phyloP scores from a whole-genome alignment of 345 rosid genomes.

The Eutrema japonicum region DNA sequence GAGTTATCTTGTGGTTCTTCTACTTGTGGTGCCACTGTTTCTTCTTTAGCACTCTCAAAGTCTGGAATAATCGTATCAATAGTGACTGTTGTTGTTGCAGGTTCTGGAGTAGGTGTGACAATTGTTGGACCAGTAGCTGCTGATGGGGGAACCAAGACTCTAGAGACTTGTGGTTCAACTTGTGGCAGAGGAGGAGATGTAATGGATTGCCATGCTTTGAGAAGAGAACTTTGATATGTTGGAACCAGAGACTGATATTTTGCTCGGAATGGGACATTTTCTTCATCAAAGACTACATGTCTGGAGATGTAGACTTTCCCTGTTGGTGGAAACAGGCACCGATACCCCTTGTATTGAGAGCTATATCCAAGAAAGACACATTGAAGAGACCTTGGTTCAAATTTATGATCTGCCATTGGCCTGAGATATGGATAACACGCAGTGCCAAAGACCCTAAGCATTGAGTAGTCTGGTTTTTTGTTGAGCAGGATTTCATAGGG shows the following conservation, averaged over 20 bases:
- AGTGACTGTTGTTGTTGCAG: too few relatives aligned
- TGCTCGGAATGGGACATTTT: accelerated
- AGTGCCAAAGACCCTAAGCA: not conserved
- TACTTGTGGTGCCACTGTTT: too few relatives aligned
- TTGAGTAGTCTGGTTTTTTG: not conserved
- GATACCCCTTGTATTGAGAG: not conserved
- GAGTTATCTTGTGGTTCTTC: too few relatives aligned
- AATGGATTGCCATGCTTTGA: not conserved
- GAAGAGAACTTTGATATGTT: accelerated
- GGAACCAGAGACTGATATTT: not conserved
- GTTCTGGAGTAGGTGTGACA: too few relatives aligned
- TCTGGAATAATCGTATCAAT: too few relatives aligned
- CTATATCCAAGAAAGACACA: not conserved
- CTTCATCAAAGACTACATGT: not conserved
- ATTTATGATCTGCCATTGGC: not conserved
- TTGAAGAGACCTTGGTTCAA: not conserved
- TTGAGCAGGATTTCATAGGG: too few relatives aligned
- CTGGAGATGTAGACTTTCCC: not conserved
- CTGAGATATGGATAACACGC: not conserved
- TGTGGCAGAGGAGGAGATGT: too few relatives aligned
- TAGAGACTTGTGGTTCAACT: too few relatives aligned
- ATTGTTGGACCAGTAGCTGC: too few relatives aligned
- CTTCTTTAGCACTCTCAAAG: too few relatives aligned
- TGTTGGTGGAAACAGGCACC: not conserved
- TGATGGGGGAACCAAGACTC: too few relatives aligned